phyloP scores from a whole-genome alignment of 441 rosid species.

The Sinapis alba region DNA sequence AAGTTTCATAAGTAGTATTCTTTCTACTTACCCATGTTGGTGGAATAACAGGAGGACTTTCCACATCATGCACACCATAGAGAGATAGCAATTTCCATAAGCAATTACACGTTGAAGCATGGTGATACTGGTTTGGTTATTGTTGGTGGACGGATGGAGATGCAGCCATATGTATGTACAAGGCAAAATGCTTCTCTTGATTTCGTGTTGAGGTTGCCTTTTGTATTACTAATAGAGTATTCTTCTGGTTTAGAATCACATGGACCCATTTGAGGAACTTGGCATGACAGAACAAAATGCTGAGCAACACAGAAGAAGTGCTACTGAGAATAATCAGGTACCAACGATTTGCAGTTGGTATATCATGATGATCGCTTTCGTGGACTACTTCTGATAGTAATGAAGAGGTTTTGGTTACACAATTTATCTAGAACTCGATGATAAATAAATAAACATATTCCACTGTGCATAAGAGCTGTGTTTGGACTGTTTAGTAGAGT shows the following conservation, averaged over 20 bases:
- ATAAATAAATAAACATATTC: constrained; percentile 8
- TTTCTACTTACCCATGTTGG: constrained; percentile 25
- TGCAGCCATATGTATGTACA: constrained; percentile 81
- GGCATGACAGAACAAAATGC: constrained; percentile 71
- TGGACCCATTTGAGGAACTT: constrained; percentile 89
- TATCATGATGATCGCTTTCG: constrained; percentile 3
- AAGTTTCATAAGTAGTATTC: no score
- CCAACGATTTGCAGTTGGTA: background rate
- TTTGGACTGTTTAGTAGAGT: constrained; percentile 9
- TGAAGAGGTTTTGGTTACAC: constrained; percentile 4
- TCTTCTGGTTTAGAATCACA: constrained; percentile 52
- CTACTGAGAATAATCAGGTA: constrained; percentile 90
- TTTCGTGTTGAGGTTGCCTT: constrained; percentile 17
- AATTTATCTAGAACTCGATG: constrained; percentile 12
- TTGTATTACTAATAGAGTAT: constrained; percentile 7
- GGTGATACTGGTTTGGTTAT: constrained; percentile 86
- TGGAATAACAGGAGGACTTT: constrained; percentile 70
- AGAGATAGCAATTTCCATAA: constrained; percentile 83
- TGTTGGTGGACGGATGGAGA: constrained; percentile 97
- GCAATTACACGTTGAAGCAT: constrained; percentile 89
- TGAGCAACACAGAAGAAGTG: constrained; percentile 90
- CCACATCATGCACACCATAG: constrained; percentile 90
- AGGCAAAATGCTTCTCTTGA: background rate
- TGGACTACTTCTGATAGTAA: constrained; percentile 15
- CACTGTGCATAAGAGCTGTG: constrained; percentile 9